Conservation (phyloP, 108 stramenopile genomes). For the Skeletonema menzelii region DNA sequence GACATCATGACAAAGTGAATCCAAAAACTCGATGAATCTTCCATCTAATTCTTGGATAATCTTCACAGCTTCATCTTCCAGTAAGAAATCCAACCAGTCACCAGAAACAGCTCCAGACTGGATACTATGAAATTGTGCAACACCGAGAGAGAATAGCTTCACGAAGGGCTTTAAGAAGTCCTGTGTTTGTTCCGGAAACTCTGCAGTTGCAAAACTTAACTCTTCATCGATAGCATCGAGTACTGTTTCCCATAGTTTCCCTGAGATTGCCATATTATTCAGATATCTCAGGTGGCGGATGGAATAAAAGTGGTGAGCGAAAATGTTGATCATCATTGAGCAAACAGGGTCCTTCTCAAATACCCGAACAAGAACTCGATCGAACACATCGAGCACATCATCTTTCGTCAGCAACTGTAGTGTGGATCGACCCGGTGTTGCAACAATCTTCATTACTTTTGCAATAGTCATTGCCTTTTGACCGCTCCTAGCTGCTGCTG, state of each 20-base stretch:
- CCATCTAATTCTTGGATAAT: constrained; percentile 85
- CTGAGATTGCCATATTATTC: constrained; percentile 75
- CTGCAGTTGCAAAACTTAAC: constrained; percentile 60
- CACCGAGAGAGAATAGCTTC: constrained; percentile 82
- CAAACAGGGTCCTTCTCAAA: constrained; percentile 61
- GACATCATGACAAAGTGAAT: constrained; percentile 75
- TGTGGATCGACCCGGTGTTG: constrained; percentile 67
- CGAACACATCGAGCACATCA: constrained; percentile 62
- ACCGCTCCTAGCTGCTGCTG: constrained; percentile 69
- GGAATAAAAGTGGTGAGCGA: constrained; percentile 50
- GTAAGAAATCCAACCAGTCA: constrained; percentile 83
- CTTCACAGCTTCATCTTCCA: constrained; percentile 71
- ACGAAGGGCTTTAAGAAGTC: constrained; percentile 68
- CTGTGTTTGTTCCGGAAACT: constrained; percentile 64
- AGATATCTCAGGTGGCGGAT: constrained; percentile 70
- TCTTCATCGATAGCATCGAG: constrained; percentile 86
- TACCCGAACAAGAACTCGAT: constrained; percentile 70
- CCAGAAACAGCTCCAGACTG: constrained; percentile 54
- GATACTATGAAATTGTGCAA: constrained; percentile 76
- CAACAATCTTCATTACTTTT: constrained; percentile 60
- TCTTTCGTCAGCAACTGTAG: constrained; percentile 60
- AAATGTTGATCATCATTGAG: constrained; percentile 72
- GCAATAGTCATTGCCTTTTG: constrained; percentile 64
- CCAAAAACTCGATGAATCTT: constrained; percentile 69
- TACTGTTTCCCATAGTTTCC: constrained; percentile 81